phyloP scores from a whole-genome alignment of 345 rosid species.

The Acer saccharum region DNA sequence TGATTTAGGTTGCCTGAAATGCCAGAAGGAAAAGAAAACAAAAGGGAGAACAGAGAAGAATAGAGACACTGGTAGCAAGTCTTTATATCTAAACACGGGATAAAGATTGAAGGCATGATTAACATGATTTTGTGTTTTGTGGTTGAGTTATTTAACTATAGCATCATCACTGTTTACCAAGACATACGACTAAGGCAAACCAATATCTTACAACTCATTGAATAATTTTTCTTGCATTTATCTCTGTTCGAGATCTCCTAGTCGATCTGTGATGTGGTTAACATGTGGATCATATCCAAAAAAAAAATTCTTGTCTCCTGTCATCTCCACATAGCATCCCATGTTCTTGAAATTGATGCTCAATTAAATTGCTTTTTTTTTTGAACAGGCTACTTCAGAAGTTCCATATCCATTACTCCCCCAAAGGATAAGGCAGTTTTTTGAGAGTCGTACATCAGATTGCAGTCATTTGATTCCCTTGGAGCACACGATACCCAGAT shows the following conservation, averaged over 20 bases:
- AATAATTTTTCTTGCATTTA: not conserved
- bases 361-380: constrained; percentile 19
- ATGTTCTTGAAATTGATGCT: constrained; percentile 10
- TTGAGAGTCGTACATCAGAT: constrained; percentile 55
- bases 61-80: not conserved
- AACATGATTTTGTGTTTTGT: not conserved
- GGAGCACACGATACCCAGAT: constrained; percentile 58
- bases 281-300: too few species aligned
- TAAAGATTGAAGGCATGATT: not conserved
- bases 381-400: constrained; percentile 84
- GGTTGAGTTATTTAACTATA: not conserved
- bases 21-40: not conserved
- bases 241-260: not conserved
- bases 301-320: not conserved
- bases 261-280: not conserved
- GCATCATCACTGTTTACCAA: not conserved
- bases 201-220: not conserved
- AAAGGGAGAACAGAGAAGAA: not conserved
- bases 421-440: constrained; percentile 60
- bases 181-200: not conserved
- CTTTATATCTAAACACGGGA: not conserved
- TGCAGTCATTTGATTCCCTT: constrained; percentile 40
- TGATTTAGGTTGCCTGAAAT: not conserved
- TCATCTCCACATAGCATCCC: not conserved
- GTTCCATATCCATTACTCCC: constrained; percentile 65